Conservation (phyloP, 2,329 filamentous ascomycete genomes). For the Beauveria sp. region DNA sequence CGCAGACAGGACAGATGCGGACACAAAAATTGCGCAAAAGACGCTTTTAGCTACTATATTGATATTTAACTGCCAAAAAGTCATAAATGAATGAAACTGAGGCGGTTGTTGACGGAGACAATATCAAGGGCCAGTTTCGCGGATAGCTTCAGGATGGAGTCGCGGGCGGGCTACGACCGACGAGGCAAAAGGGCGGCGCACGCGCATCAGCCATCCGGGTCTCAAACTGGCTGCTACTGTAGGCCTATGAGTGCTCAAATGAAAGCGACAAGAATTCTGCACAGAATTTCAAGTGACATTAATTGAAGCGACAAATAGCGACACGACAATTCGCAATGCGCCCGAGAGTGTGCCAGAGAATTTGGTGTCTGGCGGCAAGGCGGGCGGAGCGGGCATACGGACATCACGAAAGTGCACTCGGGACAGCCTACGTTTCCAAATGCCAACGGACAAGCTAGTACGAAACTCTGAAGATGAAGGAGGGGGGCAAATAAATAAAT, state of each 20-base stretch:
- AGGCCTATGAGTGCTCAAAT: constrained; percentile 12
- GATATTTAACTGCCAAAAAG: background rate
- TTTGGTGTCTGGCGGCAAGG: constrained; percentile 2
- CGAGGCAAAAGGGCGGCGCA: background rate
- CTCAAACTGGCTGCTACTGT: background rate
- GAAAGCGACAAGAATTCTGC: background rate
- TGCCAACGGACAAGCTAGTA: constrained; percentile 11
- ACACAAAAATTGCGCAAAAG: constrained; percentile 1
- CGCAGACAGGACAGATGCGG: background rate
- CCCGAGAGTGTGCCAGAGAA: constrained; percentile 20
- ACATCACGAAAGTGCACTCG: background rate
- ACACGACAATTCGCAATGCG: constrained; percentile 25
- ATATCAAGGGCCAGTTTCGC: constrained; percentile 6
- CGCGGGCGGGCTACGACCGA: background rate
- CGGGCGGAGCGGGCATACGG: constrained; percentile 2
- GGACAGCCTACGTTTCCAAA: background rate
- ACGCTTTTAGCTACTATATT: background rate
- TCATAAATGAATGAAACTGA: background rate
- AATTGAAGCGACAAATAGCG: constrained; percentile 5
- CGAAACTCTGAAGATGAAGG: constrained; percentile 19
- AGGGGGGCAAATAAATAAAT: constrained; percentile 17
- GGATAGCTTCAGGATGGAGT: constrained; percentile 14
- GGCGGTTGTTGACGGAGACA: constrained; percentile 5
- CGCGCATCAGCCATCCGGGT: background rate
- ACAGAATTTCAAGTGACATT: background rate